These are phyloP conservation scores for Penicillium coprophilum DNA, from an alignment of 495 filamentous ascomycete genomes.

Conservation along the genomic window DNA sequence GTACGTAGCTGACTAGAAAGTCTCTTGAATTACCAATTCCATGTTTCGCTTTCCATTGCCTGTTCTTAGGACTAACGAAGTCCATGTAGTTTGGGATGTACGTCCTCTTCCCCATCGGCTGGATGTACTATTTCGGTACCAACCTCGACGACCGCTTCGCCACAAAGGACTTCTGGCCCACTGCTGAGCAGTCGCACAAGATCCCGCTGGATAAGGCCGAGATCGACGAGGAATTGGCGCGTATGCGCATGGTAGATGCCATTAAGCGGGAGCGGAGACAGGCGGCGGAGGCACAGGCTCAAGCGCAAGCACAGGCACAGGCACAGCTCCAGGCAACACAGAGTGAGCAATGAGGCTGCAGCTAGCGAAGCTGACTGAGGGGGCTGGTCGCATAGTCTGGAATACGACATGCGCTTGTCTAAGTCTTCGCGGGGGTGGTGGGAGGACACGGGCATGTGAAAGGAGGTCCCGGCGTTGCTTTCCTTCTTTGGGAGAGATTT, in stretches of 20 bases:
- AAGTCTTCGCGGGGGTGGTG: background rate
- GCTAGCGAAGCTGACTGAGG: background rate
- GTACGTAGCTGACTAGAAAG: constrained; percentile 46
- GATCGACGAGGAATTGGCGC: constrained; percentile 71
- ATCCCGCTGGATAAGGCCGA: constrained; percentile 90
- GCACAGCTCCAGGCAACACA: constrained; percentile 16
- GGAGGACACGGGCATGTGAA: background rate
- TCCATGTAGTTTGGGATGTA: constrained; percentile 84
- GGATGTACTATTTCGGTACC: constrained; percentile 99
- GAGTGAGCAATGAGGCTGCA: constrained; percentile 10
- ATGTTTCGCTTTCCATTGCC: no score
- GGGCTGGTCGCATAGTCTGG: background rate
- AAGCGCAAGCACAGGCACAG: constrained; percentile 31
- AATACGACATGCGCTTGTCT: background rate
- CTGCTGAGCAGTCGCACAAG: constrained; percentile 76
- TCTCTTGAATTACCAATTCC: background rate
- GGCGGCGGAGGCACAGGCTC: constrained; percentile 46
- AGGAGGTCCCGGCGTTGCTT: no score
- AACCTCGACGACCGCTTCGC: constrained; percentile 92
- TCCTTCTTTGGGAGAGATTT: background rate
- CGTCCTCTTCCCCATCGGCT: constrained; percentile 95
- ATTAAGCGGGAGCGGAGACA: constrained; percentile 50
- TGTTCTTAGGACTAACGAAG: constrained; percentile 1
- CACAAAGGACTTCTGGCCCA: constrained; percentile 93
- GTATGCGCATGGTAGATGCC: constrained; percentile 57